Evolutionary conservation across 2,329 filamentous ascomycete genomes (phyloP), one percentile per base, ranked within the genome.

Genomic region (Bretziella fagacearum): DNA sequence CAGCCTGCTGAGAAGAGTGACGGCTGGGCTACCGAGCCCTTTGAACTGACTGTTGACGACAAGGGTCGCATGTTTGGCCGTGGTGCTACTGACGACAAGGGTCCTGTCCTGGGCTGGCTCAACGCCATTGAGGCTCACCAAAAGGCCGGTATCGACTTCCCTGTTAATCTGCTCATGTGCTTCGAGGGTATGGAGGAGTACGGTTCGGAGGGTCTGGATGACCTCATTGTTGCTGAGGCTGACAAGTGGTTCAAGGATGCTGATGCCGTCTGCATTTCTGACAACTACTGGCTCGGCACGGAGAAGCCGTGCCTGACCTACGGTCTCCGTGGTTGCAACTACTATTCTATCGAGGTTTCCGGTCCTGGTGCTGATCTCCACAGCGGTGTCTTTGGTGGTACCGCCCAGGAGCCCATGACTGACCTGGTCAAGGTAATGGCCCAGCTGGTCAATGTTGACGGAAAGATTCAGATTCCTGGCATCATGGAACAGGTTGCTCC

Each of bases 131-230:
- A 98, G 66, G 87, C 91, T 35, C 91, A 98, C 69, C 81, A 94
- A 65, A 91, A 93, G 70, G 86, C 87, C 29, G 84, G 84, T 49
- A 70, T 96, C 39, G 89, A 95, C 44, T 85, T 98, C 61, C 91
- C 91, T 6, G 91, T 98, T 59, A 98, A 98, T 68, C 72, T 98
- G 54, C 76, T 98, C 54, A 96, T 95, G 84, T 98, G 91, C 71
- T 96, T 98, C 57, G 91, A 98, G 71, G 91, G 91, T 42, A 98
- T 98, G 91, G 91, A 98, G 67, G 91, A 98, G 68, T 94, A 93
- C 62, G 91, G 91, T 44, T 95, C 87, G 0, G 89, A 96, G 62
- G 91, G 91, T 30, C 73, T 98, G 47, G 91, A 98, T 59, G 89
- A 94, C 56, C 82, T 96, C 55, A 95, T 98, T 65, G 73, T 82